Evolutionary conservation across 2,329 filamentous ascomycete genomes (phyloP).

Genomic region (Leptographium galeiforme): DNA sequence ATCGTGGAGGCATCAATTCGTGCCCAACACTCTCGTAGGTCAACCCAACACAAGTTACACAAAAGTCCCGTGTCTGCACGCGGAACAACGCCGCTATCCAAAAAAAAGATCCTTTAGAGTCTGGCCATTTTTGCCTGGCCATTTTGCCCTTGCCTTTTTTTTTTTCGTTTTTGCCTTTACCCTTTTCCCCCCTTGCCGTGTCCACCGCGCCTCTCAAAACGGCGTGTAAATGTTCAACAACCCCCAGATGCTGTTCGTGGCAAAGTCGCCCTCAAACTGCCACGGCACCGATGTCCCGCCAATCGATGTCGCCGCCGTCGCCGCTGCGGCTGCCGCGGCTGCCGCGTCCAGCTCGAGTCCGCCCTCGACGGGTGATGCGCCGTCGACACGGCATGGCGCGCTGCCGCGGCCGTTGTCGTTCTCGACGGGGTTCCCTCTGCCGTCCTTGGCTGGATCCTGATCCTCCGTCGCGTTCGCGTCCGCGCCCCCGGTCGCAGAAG

Average conservation of each 20-base stretch:
- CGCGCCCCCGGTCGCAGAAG: no score
- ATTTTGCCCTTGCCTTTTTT: no score
- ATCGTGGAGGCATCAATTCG: no score
- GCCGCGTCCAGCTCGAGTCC: background rate
- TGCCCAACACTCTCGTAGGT: no score
- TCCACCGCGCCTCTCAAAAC: background rate
- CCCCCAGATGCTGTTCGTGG: constrained; percentile 41
- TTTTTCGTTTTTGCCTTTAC: background rate
- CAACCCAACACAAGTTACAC: no score
- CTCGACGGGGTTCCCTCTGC: background rate
- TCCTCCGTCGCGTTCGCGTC: no score
- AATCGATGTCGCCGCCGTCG: background rate
- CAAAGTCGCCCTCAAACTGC: constrained; percentile 43
- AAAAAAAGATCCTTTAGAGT: no score
- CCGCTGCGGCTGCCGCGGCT: background rate
- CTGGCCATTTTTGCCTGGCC: no score
- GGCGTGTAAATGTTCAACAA: constrained; percentile 36
- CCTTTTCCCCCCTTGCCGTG: background rate
- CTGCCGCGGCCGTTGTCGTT: background rate
- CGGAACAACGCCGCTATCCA: background rate
- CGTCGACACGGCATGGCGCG: no score
- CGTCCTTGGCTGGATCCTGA: no score
- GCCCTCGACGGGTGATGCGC: background rate
- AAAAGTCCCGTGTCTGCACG: no score
- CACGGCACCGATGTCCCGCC: constrained; percentile 17